Conservation (phyloP, 768 basidiomycete species). For the Boletus fagicola region DNA sequence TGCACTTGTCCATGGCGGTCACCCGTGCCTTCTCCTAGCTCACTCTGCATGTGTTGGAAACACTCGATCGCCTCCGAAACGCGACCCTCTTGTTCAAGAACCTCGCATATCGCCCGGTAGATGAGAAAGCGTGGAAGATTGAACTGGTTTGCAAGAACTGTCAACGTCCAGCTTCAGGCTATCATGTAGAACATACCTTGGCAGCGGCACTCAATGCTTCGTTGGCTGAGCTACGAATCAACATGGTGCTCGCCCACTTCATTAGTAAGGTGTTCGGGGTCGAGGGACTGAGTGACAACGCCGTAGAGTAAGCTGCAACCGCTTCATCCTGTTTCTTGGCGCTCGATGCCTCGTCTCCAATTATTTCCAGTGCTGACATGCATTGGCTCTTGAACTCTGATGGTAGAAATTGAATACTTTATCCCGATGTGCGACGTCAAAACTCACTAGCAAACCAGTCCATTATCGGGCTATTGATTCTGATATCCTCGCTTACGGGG, state of each 20-base stretch:
- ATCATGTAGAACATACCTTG: neutral
- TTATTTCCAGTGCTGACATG: no score
- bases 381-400: no score
- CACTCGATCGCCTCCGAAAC: neutral
- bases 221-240: no score
- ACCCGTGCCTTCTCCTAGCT: neutral
- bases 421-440: no score
- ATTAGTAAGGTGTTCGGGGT: neutral
- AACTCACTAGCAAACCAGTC: no score
- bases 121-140: no score
- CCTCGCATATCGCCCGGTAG: no score
- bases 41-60: neutral
- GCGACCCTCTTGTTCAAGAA: neutral
- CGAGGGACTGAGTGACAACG: neutral
- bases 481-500: no score
- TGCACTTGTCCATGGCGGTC: neutral
- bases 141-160: neutral
- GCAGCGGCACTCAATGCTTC: neutral
- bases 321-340: neutral
- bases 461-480: no score
- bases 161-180: neutral
- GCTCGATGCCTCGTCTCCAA: neutral
- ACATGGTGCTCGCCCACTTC: constrained; percentile 5
- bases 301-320: neutral
- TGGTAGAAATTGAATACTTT: no score